Evolutionary conservation across 805 yeast species (phyloP).

Genomic region (Pichia gijzeniarum): DNA sequence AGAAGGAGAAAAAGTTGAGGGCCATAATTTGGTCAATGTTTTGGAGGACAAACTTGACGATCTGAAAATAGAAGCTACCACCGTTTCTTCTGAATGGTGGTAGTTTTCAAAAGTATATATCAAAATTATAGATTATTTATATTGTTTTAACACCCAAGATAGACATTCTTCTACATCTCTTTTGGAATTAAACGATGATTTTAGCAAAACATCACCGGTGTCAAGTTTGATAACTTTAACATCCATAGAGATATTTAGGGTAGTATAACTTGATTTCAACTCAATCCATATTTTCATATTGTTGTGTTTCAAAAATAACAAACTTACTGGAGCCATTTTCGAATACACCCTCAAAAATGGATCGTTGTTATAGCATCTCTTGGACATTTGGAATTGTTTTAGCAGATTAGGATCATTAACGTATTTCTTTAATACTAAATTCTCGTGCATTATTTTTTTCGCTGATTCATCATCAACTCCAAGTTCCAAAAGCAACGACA

Average conservation of each 20-base stretch:
- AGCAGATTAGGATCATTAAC: constrained; percentile 18
- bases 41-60: neutral
- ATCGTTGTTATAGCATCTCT: constrained; percentile 8
- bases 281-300: constrained; percentile 12
- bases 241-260: constrained; percentile 13
- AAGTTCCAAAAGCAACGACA: constrained; percentile 13
- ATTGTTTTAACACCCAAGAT: constrained; percentile 34
- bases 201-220: constrained; percentile 34
- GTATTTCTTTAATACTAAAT: constrained; percentile 15
- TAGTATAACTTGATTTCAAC: constrained; percentile 12
- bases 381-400: constrained; percentile 1
- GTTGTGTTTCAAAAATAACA: constrained; percentile 7
- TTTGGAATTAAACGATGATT: constrained; percentile 43
- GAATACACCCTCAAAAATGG: constrained; percentile 21
- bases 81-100: constrained; percentile 10
- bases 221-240: constrained; percentile 16
- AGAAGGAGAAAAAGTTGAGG: neutral
- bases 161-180: constrained; percentile 50
- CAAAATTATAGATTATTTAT: neutral
- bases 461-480: constrained; percentile 19
- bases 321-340: constrained; percentile 20
- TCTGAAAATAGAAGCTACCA: constrained; percentile 6
- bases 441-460: constrained; percentile 10
- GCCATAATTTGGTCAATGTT: neutral
- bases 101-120: neutral